These are phyloP conservation scores for Boletus semigastroideus DNA, from an alignment of 1,284 basidiomycete species.

Conservation along the genomic window DNA sequence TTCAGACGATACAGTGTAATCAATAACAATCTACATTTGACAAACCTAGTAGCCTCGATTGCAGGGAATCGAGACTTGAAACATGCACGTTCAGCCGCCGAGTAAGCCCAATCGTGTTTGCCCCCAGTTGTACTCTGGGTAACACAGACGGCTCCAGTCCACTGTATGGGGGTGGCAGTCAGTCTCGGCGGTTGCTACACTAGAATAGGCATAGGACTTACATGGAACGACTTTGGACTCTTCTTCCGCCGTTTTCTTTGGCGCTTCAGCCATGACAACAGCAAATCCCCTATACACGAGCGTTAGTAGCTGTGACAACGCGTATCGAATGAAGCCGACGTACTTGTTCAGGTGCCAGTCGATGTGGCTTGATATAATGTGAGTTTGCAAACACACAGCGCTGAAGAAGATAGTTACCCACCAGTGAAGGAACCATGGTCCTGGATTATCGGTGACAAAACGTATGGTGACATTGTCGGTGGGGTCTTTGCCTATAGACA, in stretches of 20 bases:
- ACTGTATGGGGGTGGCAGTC: conserved; percentile 3
- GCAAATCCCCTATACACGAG: conserved; percentile 30
- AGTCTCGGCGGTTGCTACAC: not conserved
- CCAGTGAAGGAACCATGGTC: conserved; percentile 29
- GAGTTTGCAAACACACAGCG: not conserved
- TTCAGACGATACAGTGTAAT: too few species aligned
- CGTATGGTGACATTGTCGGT: conserved; percentile 44
- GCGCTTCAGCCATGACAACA: conserved; percentile 33
- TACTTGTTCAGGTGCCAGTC: conserved; percentile 39
- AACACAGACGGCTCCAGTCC: conserved; percentile 20
- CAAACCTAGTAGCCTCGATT: not conserved
- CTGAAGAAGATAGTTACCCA: conserved; percentile 7
- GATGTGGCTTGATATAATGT: conserved; percentile 32
- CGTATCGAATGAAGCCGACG: not conserved
- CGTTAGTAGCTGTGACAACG: conserved; percentile 2
- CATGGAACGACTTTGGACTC: conserved; percentile 16
- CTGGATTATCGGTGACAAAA: conserved; percentile 45
- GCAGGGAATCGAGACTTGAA: not conserved
- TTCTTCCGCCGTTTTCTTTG: not conserved
- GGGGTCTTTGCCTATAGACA: conserved; percentile 14
- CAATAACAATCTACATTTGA: not conserved
- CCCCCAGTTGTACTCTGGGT: not conserved
- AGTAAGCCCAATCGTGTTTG: not conserved
- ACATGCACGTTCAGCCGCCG: not conserved
- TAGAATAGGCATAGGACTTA: conserved; percentile 2